phyloP scores from a whole-genome alignment of 495 filamentous ascomycete species.

The Aspergillus indologenus region DNA sequence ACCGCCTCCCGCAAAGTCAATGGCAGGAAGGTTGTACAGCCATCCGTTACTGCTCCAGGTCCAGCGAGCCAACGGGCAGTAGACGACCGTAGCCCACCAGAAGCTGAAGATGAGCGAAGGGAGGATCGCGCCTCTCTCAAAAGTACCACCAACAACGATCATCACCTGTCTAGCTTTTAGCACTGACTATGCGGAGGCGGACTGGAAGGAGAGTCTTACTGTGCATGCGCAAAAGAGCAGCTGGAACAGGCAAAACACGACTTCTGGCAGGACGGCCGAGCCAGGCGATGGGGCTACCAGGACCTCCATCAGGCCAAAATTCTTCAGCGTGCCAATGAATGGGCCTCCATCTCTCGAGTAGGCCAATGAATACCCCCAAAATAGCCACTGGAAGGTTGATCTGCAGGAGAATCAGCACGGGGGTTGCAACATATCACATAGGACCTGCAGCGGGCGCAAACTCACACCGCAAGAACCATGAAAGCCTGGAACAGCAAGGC shows the following conservation, averaged over 20 bases:
- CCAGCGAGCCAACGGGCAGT: constrained; percentile 59
- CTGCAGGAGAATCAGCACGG: constrained; percentile 13
- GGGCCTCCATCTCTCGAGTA: constrained; percentile 49
- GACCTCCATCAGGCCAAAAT: constrained; percentile 54
- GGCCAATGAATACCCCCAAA: constrained; percentile 57
- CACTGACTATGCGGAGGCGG: neutral
- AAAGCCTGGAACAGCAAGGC: constrained; percentile 57
- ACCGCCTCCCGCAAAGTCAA: constrained; percentile 56
- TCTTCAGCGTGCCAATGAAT: constrained; percentile 52
- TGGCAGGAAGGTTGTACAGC: constrained; percentile 52
- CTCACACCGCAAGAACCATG: constrained; percentile 46
- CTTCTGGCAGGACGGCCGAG: constrained; percentile 49
- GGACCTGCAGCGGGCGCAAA: neutral
- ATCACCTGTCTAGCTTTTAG: constrained; percentile 35
- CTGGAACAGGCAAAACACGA: constrained; percentile 57
- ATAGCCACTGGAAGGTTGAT: constrained; percentile 54
- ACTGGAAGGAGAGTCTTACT: constrained; percentile 29
- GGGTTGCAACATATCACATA: neutral
- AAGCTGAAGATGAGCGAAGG: constrained; percentile 57
- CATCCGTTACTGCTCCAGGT: constrained; percentile 59
- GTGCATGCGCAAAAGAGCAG: constrained; percentile 57
- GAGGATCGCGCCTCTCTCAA: constrained; percentile 54
- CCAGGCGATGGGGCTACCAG: constrained; percentile 49
- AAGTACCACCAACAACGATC: constrained; percentile 52
- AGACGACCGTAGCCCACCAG: constrained; percentile 58